Conservation (phyloP, 2,329 filamentous ascomycete genomes). For the Ustilaginoidea virens region DNA sequence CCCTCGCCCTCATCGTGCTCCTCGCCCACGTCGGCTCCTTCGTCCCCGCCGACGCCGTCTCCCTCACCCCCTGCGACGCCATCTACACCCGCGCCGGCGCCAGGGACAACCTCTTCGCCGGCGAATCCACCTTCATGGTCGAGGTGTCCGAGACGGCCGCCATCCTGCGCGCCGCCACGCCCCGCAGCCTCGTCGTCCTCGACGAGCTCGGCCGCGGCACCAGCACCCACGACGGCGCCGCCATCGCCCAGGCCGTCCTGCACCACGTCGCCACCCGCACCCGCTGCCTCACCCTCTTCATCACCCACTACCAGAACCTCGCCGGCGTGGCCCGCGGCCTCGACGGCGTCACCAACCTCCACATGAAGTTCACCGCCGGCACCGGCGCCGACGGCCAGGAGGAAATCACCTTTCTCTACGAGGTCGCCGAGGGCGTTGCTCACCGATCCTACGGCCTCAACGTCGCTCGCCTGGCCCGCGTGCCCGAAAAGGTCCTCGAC, state of each 20-base stretch:
- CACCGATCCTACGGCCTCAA: constrained; percentile 92
- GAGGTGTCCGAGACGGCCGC: constrained; percentile 85
- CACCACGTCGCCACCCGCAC: constrained; percentile 65
- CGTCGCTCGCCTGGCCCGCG: constrained; percentile 70
- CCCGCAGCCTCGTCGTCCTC: constrained; percentile 73
- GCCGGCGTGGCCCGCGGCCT: constrained; percentile 55
- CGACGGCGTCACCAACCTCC: constrained; percentile 64
- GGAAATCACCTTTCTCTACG: constrained; percentile 88
- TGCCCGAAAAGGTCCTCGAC: constrained; percentile 64
- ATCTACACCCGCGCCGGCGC: constrained; percentile 95
- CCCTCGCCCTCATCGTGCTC: constrained; percentile 78
- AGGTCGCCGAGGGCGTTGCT: constrained; percentile 78
- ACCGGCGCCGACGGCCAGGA: constrained; percentile 37
- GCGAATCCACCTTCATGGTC: constrained; percentile 96
- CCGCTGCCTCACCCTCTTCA: constrained; percentile 75
- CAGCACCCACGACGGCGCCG: constrained; percentile 87
- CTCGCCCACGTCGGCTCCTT: constrained; percentile 93
- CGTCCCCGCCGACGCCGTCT: constrained; percentile 63
- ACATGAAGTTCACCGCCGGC: constrained; percentile 67
- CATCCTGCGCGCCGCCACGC: constrained; percentile 79
- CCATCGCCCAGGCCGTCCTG: constrained; percentile 85
- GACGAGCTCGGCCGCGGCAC: constrained; percentile 92
- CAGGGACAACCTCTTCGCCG: constrained; percentile 87
- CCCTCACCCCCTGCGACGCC: constrained; percentile 72
- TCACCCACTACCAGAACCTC: constrained; percentile 92